Conservation (phyloP, 805 yeast species). For the Grigorovia transvaalensis region DNA sequence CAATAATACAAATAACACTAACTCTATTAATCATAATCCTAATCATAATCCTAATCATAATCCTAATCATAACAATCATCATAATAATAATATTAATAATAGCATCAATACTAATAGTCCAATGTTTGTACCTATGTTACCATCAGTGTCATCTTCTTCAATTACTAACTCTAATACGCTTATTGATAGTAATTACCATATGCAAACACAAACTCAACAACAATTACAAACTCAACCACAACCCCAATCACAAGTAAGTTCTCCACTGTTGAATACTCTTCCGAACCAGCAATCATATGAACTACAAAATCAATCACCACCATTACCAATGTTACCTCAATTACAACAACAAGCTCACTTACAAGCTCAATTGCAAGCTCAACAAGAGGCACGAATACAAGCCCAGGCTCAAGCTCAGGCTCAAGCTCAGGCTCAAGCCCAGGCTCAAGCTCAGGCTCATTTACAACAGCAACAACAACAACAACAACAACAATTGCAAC, state of each 20-base stretch:
- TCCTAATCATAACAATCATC: no score
- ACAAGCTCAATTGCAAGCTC: no score
- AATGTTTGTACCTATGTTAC: neutral
- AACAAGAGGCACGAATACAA: neutral
- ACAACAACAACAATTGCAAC: conserved; percentile 2
- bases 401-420: conserved; percentile 1
- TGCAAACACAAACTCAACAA: neutral
- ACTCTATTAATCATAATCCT: neutral
- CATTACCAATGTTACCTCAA: neutral
- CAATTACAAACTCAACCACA: neutral
- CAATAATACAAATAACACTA: neutral
- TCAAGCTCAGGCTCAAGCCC: conserved; percentile 2
- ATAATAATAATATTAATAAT: no score
- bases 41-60: no score
- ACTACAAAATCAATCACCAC: neutral
- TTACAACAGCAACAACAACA: conserved; percentile 1
- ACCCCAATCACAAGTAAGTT: neutral
- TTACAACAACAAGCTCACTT: conserved; percentile 2
- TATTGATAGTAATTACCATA: neutral
- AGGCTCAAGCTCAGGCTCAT: conserved; percentile 3
- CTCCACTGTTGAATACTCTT: neutral
- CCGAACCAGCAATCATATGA: neutral
- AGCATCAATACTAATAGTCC: neutral
- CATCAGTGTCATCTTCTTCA: neutral
- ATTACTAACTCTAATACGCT: neutral